Percentiles rank a stretch among this genome's conserved stretches.
Conservation (phyloP, 345 rosid genomes). For the Erucastrum elatum region DNA sequence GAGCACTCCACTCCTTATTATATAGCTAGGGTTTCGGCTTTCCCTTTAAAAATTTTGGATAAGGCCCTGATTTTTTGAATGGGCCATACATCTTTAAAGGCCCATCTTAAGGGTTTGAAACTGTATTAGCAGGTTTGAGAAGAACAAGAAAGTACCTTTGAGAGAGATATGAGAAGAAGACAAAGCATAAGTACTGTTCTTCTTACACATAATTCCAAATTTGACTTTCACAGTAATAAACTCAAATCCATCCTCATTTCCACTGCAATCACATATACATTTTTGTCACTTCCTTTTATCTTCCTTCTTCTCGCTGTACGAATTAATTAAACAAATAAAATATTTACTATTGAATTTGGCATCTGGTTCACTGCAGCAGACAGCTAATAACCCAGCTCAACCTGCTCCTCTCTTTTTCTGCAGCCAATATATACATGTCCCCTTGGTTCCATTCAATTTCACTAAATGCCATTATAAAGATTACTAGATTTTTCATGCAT, state of each 20-base stretch:
- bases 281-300: background rate
- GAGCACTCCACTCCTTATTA: background rate
- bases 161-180: constrained; percentile 18
- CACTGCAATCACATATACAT: constrained; percentile 5
- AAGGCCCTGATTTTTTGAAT: background rate
- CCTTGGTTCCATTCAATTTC: constrained; percentile 25
- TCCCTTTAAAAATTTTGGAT: background rate
- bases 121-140: background rate
- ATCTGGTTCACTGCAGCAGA: constrained; percentile 29
- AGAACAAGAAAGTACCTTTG: background rate
- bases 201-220: constrained; percentile 20
- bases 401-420: constrained; percentile 31
- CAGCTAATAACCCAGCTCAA: constrained; percentile 36
- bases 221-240: constrained; percentile 27
- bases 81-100: background rate
- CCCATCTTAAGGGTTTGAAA: constrained; percentile 12
- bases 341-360: constrained; percentile 25
- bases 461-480: constrained; percentile 11
- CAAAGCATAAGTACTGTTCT: constrained; percentile 7
- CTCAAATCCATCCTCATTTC: constrained; percentile 22
- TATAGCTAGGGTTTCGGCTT: constrained; percentile 33
- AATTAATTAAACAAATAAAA: background rate
- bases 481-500: background rate
- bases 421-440: constrained; percentile 30
- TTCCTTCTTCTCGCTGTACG: constrained; percentile 2